Base-by-base conservation (phyloP, 1,139 yeast species). In the Lodderomyces pseudojiufengensis region DNA sequence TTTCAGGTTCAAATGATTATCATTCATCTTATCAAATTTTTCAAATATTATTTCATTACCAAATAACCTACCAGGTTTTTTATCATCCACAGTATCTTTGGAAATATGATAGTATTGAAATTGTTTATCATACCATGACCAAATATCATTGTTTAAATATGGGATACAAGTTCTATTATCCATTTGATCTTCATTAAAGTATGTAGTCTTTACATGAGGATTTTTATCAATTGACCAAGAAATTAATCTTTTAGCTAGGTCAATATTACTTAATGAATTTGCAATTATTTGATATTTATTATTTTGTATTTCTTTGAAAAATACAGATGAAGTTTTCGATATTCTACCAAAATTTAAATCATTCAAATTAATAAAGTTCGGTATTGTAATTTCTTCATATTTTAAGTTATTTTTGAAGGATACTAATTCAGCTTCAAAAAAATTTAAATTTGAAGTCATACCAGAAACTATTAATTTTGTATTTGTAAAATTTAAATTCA, bases 161-260 rank as follows among this genome's bases (percentile, higher is more conserved):
- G 70, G 69, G 3, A 61, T 32, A 15, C 54, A 50, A 5, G 45
- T 32, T 3, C 40, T 29, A 2, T 27, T 28, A 8, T 21, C 27
- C 10, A 39, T 30, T 18, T 35, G 35, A 2, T 33, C 31, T 1
- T 9, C 9, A 21, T 43, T 35, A 22, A 32, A 40, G 20, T 65
- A 34, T 18, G 32, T 31, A 28, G 54, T 53, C 14, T 46, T 45
- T 12, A 50, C 36, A 42, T 65, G 73, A 23, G 55, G 47, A 37
- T 65, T 65, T 40, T 57, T 55, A 43, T 65, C 57, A 35, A 70
- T 49, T 16, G 52, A 44, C 75, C 75, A 69, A 35, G 65, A 42
- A 13, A 70, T 43, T 12, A 69, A 52, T 31, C 76, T 46, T 41
- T 64, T 65, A 10, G 67, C 67, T 13, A 65, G 49, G 35, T 55